Evolutionary conservation across 306 rosid species (phyloP), one percentile per base, ranked within the genome.

Genomic region (Malus domestica): DNA sequence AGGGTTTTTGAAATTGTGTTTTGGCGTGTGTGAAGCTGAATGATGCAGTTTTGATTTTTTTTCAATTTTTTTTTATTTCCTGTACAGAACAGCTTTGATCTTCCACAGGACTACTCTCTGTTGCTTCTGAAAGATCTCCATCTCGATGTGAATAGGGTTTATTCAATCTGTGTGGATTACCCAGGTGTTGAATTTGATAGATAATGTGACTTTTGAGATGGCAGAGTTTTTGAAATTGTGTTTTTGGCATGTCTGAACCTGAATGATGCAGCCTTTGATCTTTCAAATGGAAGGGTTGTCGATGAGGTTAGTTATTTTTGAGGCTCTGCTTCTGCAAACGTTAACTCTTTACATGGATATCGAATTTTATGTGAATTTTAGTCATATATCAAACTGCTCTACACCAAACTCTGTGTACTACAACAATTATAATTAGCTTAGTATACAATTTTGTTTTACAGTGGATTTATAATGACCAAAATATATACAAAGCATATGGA

Each of bases 251-350:
- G 51, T 23, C 70, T 85, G 78, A 80, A 94, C 97, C 89, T 94
- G 32, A 92, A 90, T 25, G 97, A 92, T 38, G 98, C 96, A 5
- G 97, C 98, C 4, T 90, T 94, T 79, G 96, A 91, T 85, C 97
- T 94, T 84, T 91, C 97, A 55, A 91, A 85, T 25, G 98, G 97
- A 60, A 88, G 93, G 29, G 71, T 94, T 18, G 16, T 90, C 58
- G 90, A 87, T 59, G 91, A 94, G 97, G 98, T 91, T 78, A n/a
- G 91, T 80, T 51, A 19, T 81, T 42, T 42, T 20, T 67, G 19
- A 18, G 45, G 2, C 18, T 64, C 32, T 62, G 3, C 52, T 30
- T 64, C 62, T 44, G n/a, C 19, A 15, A 42, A 42, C 45, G 11
- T 42, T 3, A 42, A 42, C 45, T 42, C 45, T 42, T 42, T 42